Base-by-base conservation (phyloP, 2,329 filamentous ascomycete species). In the Rutstroemia sp. region DNA sequence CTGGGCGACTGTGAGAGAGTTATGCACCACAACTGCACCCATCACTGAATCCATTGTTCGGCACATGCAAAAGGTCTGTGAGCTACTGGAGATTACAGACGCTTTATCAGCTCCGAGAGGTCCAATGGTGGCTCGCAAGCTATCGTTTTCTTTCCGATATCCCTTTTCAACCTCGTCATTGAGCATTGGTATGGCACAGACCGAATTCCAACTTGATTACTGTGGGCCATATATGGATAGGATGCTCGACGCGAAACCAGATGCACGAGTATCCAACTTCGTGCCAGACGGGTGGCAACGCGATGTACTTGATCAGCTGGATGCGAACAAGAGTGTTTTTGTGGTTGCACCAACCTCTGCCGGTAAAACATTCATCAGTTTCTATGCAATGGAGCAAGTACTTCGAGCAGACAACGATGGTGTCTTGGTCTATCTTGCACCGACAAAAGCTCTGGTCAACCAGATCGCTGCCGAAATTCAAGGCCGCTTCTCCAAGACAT, bases 331-430 rank as follows among this genome's bases (percentile, higher is more conserved):
- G 61, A 89, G 86, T 62, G 73, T 89, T 0, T 84, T 92, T 57
- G 86, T 90, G 0, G 83, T 92, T 8, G 88, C 88, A 0, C 88
- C 88, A 0, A 92, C 88, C 0, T 88, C 84, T 23, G 84, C 88
- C 0, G 88, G 88, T 60, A 92, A 92, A 69, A 92, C 88, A 0
- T 92, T 92, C 68, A 92, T 92, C 57, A 87, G 82, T 0, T 92
- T 92, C 69, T 91, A 92, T 63, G 88, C 88, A 1, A 92, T 92
- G 85, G 86, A 87, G 65, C 84, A 88, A 65, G 75, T 91, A 1
- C 73, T 92, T 9, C 77, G 86, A 65, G 77, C 78, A 4, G 82
- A 81, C 59, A 80, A 92, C 58, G 81, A 89, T 49, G 83, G 81
- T 2, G 78, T 92, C 2, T 71, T 92, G 6, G 84, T 92, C 0